Evolutionary conservation across 371 early-diverging fungal genomes (phyloP).

Genomic region (Ordospora pajunii): DNA sequence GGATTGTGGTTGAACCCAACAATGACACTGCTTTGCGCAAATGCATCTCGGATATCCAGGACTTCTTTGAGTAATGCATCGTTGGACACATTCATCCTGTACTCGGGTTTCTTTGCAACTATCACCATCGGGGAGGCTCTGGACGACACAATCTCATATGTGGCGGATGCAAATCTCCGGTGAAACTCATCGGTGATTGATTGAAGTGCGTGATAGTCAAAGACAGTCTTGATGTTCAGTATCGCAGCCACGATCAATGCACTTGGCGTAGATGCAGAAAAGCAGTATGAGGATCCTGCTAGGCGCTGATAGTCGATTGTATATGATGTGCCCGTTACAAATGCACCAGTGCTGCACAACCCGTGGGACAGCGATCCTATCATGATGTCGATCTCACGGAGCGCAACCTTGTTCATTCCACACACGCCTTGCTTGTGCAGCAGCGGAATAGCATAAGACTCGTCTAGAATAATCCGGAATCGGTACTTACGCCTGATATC

Average conservation of each 20-base stretch:
- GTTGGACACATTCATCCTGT: not conserved
- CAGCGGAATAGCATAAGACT: slow-evolving; percentile 79
- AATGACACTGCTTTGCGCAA: not conserved
- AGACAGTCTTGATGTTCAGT: slow-evolving; percentile 66
- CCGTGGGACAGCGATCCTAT: slow-evolving; percentile 77
- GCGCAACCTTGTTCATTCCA: slow-evolving; percentile 26
- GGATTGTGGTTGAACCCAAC: slow-evolving; percentile 37
- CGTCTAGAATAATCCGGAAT: slow-evolving; percentile 89
- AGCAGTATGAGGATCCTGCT: slow-evolving; percentile 81
- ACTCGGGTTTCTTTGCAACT: not conserved
- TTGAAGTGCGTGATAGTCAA: not conserved
- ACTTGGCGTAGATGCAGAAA: slow-evolving; percentile 93
- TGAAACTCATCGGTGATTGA: not conserved
- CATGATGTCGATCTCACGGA: slow-evolving; percentile 79
- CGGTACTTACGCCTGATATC: slow-evolving; percentile 84
- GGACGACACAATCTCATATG: slow-evolving; percentile 32
- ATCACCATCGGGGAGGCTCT: slow-evolving; percentile 35
- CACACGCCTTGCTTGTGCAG: slow-evolving; percentile 63
- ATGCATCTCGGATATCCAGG: not conserved
- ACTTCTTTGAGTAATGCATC: not conserved
- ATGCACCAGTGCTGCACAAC: slow-evolving; percentile 80
- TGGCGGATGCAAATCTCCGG: not conserved
- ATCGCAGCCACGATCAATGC: slow-evolving; percentile 77
- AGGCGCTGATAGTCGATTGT: slow-evolving; percentile 86
- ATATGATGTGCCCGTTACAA: slow-evolving; percentile 75